Percentiles rank a stretch among this genome's conserved stretches.
Evolutionary conservation across 2,329 filamentous ascomycete species (phyloP).

Genomic region (Trichocomaceae sp.): DNA sequence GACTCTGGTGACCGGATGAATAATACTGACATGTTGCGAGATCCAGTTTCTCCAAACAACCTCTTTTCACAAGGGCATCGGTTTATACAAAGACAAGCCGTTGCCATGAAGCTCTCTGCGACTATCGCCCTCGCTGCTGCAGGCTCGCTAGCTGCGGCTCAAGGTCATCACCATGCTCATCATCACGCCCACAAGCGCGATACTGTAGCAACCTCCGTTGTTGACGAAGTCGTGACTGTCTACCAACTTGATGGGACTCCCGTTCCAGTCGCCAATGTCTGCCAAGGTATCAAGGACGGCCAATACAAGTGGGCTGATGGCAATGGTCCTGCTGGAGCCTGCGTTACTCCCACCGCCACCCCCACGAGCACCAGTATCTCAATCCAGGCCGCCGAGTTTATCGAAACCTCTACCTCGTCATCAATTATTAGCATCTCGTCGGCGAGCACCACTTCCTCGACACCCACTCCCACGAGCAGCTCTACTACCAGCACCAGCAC

Average conservation of each 20-base stretch:
- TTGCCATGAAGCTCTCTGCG: constrained; percentile 38
- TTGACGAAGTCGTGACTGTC: constrained; percentile 58
- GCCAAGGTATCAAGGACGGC: constrained; percentile 64
- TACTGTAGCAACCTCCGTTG: constrained; percentile 47
- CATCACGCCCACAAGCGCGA: constrained; percentile 37
- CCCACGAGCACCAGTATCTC: constrained; percentile 24
- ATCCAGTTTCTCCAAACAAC: background rate
- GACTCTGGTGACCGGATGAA: background rate
- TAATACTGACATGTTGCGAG: background rate
- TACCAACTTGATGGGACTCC: constrained; percentile 64
- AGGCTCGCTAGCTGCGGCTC: constrained; percentile 37
- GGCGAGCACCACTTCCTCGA: constrained; percentile 2
- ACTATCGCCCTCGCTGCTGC: constrained; percentile 38
- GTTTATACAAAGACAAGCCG: constrained; percentile 1
- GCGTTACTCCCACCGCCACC: constrained; percentile 29
- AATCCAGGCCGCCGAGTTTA: constrained; percentile 43
- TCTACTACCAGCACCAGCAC: constrained; percentile 12
- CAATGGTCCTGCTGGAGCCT: constrained; percentile 52
- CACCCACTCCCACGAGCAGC: constrained; percentile 15
- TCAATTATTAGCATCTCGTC: constrained; percentile 5
- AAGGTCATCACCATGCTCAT: constrained; percentile 40
- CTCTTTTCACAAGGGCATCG: background rate
- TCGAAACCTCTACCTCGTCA: constrained; percentile 30
- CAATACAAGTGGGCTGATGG: constrained; percentile 59
- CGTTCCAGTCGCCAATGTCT: constrained; percentile 57